Evolutionary conservation across 345 rosid species (phyloP).

Genomic region (Limnanthes douglasii): DNA sequence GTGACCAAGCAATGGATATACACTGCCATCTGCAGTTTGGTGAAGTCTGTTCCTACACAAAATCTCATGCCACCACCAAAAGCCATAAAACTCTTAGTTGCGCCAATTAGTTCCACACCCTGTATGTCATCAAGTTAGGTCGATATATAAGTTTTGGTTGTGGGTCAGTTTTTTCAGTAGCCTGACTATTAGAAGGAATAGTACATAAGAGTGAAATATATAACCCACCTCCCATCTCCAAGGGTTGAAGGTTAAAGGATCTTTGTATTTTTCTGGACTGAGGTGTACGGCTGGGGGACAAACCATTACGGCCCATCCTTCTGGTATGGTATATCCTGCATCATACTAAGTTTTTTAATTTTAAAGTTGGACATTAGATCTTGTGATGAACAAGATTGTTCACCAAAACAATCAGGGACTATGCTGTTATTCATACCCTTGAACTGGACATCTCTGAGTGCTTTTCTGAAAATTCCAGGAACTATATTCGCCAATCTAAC

Average conservation of each 20-base stretch:
- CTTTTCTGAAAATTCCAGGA: slow-evolving; percentile 13
- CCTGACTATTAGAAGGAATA: background rate
- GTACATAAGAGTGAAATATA: background rate
- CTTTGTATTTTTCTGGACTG: slow-evolving; percentile 51
- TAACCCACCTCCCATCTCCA: slow-evolving; percentile 79
- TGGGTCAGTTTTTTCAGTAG: background rate
- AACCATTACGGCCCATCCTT: slow-evolving; percentile 88
- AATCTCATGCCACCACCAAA: slow-evolving; percentile 94
- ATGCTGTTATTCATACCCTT: slow-evolving; percentile 7
- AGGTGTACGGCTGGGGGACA: slow-evolving; percentile 94
- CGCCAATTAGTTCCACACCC: slow-evolving; percentile 44
- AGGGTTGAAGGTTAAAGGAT: slow-evolving; percentile 68
- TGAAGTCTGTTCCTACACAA: slow-evolving; percentile 82
- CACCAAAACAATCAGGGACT: too few relatives aligned
- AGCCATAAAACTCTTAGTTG: slow-evolving; percentile 76
- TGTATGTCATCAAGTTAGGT: slow-evolving; percentile 11
- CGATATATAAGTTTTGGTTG: background rate
- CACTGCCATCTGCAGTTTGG: slow-evolving; percentile 73
- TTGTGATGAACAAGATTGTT: background rate
- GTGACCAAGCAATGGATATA: slow-evolving; percentile 78
- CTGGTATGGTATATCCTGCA: slow-evolving; percentile 76
- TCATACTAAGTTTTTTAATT: slow-evolving; percentile 5
- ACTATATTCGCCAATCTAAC: slow-evolving; percentile 13
- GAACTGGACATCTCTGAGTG: slow-evolving; percentile 8
- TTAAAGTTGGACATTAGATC: background rate